Percentiles rank a stretch among this genome's conserved stretches.
Evolutionary conservation across 2,329 filamentous ascomycete genomes (phyloP).

Genomic region (Hypoxylon sp.): DNA sequence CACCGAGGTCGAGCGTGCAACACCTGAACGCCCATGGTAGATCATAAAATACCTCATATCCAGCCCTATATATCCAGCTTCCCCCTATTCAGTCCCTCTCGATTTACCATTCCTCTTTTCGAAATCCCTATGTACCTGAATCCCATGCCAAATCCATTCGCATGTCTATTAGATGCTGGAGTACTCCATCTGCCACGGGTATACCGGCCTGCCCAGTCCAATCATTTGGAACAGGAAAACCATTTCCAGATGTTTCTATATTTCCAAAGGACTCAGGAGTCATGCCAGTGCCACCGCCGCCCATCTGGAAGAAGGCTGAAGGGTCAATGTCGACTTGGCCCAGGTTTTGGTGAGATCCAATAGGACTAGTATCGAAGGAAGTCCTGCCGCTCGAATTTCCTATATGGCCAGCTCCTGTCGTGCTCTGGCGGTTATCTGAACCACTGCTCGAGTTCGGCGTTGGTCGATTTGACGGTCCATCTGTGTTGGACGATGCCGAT

Average conservation of each 20-base stretch:
- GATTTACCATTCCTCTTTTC: not conserved
- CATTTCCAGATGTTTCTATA: conserved; percentile 56
- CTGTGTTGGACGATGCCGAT: conserved; percentile 65
- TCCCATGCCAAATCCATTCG: conserved; percentile 70
- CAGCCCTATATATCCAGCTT: conserved; percentile 12
- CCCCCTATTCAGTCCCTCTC: conserved; percentile 10
- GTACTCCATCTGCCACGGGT: conserved; percentile 69
- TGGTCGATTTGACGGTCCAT: conserved; percentile 66
- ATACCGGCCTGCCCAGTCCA: conserved; percentile 66
- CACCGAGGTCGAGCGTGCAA: conserved; percentile 13
- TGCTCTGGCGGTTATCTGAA: conserved; percentile 59
- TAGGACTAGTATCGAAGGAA: conserved; percentile 69
- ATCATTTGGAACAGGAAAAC: conserved; percentile 61
- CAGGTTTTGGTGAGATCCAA: conserved; percentile 61
- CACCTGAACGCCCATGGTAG: conserved; percentile 24
- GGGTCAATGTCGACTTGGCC: conserved; percentile 58
- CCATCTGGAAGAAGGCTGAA: conserved; percentile 59
- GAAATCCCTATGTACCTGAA: conserved; percentile 45
- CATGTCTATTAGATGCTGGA: conserved; percentile 71
- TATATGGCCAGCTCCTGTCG: conserved; percentile 52
- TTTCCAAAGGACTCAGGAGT: conserved; percentile 56
- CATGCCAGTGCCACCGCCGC: conserved; percentile 50
- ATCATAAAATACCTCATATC: conserved; percentile 16
- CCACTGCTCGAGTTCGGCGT: conserved; percentile 72
- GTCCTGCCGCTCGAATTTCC: conserved; percentile 58